Percentiles rank a stretch among this genome's conserved stretches.
These are phyloP conservation scores for Gastrolobium bilobum DNA, from an alignment of 306 rosid genomes.

Conservation along the genomic window DNA sequence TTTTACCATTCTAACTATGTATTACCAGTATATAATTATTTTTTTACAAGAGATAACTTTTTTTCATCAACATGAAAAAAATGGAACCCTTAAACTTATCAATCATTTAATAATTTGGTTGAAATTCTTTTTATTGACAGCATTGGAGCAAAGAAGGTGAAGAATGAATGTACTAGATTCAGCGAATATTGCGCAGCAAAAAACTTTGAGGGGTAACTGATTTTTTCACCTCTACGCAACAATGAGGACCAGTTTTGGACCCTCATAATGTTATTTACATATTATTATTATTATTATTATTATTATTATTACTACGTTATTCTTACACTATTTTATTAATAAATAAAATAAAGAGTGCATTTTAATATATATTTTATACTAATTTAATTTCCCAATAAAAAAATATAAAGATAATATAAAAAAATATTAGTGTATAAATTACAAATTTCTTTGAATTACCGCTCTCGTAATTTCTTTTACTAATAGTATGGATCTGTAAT, in stretches of 20 bases:
- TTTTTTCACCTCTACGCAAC: background rate
- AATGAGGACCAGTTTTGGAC: background rate
- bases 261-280: background rate
- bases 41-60: no score
- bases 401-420: no score
- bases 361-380: background rate
- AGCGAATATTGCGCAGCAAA: constrained; percentile 70
- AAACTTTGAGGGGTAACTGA: constrained; percentile 70
- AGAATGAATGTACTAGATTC: constrained; percentile 65
- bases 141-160: constrained; percentile 88
- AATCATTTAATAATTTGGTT: background rate
- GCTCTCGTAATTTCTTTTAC: background rate
- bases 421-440: background rate
- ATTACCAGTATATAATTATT: no score
- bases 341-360: background rate
- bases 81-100: background rate
- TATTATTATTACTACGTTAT: no score
- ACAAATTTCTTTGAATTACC: background rate
- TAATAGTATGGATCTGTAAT: background rate
- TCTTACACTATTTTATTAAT: no score
- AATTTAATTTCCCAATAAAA: background rate
- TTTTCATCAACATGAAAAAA: no score
- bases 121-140: constrained; percentile 47
- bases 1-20: no score
- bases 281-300: no score